Evolutionary conservation across 2,329 filamentous ascomycete genomes (phyloP), one percentile per base, ranked within the genome.

Genomic region (Chrysosporium queenslandicum): DNA sequence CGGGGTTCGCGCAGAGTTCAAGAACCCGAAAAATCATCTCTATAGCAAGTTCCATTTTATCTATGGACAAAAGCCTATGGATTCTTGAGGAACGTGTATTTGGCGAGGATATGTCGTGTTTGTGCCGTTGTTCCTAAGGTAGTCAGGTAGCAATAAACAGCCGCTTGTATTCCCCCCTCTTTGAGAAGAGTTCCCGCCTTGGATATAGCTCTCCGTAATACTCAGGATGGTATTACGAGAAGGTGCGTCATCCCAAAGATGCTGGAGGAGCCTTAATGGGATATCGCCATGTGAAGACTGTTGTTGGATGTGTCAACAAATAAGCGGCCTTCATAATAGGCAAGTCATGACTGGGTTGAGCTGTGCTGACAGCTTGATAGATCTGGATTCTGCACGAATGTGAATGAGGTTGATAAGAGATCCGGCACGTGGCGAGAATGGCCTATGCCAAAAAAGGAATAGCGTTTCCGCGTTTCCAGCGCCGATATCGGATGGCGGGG

Each of bases 1-100:
- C 7, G 61, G 63, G 16, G 66, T 66, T 3, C 65, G 61, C 46
- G 61, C 58, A 18, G 65, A 68, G 55, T 53, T 67, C 16, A 56
- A 56, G 43, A 60, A 68, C 61, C 61, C 56, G 18, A 56, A 48
- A 2, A 60, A 64, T 48, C 66, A 68, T 58, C 57, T 61, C 11
- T 67, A 67, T 60, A 54, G 51, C 7, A 6, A 42, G n/a, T 49
- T 30, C 16, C 50, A 55, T 32, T 53, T 55, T 21, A 30, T 55
- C 12, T 53, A 55, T 30, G 46, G 46, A 3, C 50, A 53, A 21
- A 55, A 53, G 42, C 50, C 54, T 14, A 11, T 27, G 20, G 18
- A 18, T 3, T 9, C 45, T 3, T 37, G 16, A 21, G 27, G n/a
- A 14, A 5, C 32, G 5, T 4, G n/a, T n/a, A 37, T 18, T 16